Conservation (phyloP, 1,284 basidiomycete genomes). For the Microbotryum silenes-acaulis region DNA sequence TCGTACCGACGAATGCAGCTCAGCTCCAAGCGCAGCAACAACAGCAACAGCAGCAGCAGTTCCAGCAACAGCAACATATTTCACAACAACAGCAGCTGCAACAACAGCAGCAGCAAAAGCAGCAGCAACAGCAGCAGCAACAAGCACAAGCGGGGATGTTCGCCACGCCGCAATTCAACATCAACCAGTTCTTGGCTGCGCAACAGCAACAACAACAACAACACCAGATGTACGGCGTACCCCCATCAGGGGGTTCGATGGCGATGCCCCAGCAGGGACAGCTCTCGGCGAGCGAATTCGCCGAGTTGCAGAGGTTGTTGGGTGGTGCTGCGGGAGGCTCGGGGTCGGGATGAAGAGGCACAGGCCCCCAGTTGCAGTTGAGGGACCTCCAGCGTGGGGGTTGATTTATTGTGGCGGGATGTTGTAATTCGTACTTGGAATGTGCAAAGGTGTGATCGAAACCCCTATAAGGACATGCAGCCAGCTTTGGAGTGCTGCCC, state of each 20-base stretch:
- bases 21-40: background rate
- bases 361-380: background rate
- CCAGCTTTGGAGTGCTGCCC: too few relatives aligned
- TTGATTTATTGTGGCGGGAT: too few relatives aligned
- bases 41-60: background rate
- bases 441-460: too few relatives aligned
- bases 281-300: conserved; percentile 12
- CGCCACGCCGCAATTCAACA: background rate
- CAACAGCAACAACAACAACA: conserved; percentile 3
- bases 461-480: too few relatives aligned
- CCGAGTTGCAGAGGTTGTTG: conserved; percentile 24
- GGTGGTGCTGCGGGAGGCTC: background rate
- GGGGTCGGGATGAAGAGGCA: background rate
- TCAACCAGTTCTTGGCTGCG: conserved; percentile 3
- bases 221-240: background rate
- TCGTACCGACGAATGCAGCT: too few relatives aligned
- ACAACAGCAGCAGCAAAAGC: conserved; percentile 6
- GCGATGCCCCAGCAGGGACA: too few relatives aligned
- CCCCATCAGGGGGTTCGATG: too few relatives aligned
- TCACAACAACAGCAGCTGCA: background rate
- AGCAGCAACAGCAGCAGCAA: conserved; percentile 2
- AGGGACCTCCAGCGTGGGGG: background rate
- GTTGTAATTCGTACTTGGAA: too few relatives aligned
- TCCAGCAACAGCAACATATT: too few relatives aligned
- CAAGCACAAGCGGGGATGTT: background rate